phyloP scores from a whole-genome alignment of 768 basidiomycete species.

The Filobasidium floriforme region DNA sequence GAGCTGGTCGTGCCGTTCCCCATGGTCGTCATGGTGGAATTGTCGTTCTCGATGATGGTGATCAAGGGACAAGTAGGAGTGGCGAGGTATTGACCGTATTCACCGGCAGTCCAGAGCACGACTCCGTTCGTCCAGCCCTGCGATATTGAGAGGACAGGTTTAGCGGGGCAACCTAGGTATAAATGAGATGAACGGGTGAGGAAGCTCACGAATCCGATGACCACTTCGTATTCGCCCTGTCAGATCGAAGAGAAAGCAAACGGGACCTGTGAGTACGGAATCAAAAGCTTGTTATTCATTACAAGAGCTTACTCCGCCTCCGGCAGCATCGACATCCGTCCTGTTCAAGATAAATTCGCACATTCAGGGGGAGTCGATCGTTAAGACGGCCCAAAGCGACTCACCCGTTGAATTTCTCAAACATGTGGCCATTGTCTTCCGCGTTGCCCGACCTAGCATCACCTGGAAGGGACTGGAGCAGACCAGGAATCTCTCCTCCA shows the following conservation, averaged over 20 bases:
- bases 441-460: slow-evolving; percentile 36
- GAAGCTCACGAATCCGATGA: slow-evolving; percentile 47
- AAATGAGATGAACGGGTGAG: neutral
- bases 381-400: no score
- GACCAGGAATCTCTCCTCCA: slow-evolving; percentile 68
- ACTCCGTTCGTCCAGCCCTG: slow-evolving; percentile 43
- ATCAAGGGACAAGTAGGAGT: slow-evolving; percentile 40
- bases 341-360: slow-evolving; percentile 54
- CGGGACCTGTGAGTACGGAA: slow-evolving; percentile 55
- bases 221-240: slow-evolving; percentile 75
- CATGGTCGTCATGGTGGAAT: neutral
- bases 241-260: slow-evolving; percentile 50
- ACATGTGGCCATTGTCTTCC: slow-evolving; percentile 37
- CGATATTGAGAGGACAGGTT: neutral
- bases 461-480: slow-evolving; percentile 56
- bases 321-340: slow-evolving; percentile 54
- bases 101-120: slow-evolving; percentile 39
- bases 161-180: no score
- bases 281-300: slow-evolving; percentile 24
- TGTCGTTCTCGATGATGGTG: slow-evolving; percentile 33
- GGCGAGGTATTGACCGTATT: slow-evolving; percentile 42
- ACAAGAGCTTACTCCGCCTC: slow-evolving; percentile 27
- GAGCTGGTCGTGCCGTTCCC: no score
- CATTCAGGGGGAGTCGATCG: slow-evolving; percentile 46
- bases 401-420: slow-evolving; percentile 56